These are phyloP conservation scores for Pseudogymnoascus sp. DNA, from an alignment of 2,329 filamentous ascomycete species.

Conservation along the genomic window DNA sequence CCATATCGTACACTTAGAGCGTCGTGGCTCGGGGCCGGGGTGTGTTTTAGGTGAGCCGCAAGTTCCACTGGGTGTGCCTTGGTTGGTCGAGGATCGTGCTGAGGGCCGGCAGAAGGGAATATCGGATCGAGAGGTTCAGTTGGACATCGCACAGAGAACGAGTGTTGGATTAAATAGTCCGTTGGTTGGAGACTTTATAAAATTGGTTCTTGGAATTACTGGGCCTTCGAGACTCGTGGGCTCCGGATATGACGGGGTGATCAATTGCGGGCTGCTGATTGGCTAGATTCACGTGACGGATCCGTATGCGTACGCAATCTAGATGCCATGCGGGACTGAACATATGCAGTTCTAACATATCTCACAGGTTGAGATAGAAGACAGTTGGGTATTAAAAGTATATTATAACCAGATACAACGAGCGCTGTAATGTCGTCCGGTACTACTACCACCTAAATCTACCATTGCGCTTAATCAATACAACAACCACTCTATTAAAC, in stretches of 20 bases:
- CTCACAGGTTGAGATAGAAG: neutral
- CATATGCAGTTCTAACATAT: neutral
- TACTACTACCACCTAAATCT: neutral
- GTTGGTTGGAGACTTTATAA: neutral
- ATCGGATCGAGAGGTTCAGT: neutral
- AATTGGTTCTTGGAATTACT: conserved; percentile 4
- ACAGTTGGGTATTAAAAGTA: neutral
- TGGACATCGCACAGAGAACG: neutral
- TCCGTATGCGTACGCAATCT: neutral
- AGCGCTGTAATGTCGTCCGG: neutral
- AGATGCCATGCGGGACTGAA: neutral
- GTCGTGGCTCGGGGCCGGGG: neutral
- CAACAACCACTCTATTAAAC: neutral
- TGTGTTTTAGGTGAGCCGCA: neutral
- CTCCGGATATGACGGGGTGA: conserved; percentile 1
- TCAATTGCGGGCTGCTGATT: neutral
- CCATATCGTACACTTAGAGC: neutral
- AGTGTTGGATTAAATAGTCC: neutral
- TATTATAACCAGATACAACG: neutral
- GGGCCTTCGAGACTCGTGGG: neutral
- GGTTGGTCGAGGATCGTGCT: neutral
- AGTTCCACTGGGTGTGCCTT: neutral
- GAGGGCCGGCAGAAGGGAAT: neutral
- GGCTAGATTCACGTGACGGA: neutral
- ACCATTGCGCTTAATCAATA: neutral